A percentile compares a stretch with the other conserved stretches of the same genome.
These are phyloP conservation scores for Drechslerella coelobrocha DNA, from an alignment of 2,329 filamentous ascomycete species.

Conservation along the genomic window DNA sequence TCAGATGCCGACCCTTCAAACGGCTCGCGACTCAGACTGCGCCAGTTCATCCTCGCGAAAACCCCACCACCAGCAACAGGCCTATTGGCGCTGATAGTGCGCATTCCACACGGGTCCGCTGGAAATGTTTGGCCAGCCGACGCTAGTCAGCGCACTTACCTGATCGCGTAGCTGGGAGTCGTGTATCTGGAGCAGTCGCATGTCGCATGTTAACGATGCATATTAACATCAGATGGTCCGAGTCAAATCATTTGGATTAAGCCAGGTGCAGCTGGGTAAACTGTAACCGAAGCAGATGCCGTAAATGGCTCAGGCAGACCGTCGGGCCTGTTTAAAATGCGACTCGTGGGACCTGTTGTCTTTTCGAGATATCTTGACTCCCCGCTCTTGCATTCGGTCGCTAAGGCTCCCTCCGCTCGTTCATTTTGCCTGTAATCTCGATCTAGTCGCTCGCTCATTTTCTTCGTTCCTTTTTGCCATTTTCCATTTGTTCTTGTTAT, in stretches of 20 bases:
- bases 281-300: conserved; percentile 47
- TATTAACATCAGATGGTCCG: not conserved
- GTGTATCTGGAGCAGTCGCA: conserved; percentile 46
- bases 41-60: not conserved
- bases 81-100: not conserved
- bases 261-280: conserved; percentile 7
- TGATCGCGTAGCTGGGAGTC: conserved; percentile 9
- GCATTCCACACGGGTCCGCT: not conserved
- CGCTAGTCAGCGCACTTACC: not conserved
- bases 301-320: conserved; percentile 25
- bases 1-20: conserved; percentile 42
- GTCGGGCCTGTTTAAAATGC: conserved; percentile 37
- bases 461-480: conserved; percentile 24
- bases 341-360: conserved; percentile 22
- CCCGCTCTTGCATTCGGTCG: conserved; percentile 18
- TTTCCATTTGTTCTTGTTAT: conserved; percentile 29
- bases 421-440: too few species aligned
- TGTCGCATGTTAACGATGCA: conserved; percentile 44
- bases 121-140: not conserved
- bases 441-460: conserved; percentile 25
- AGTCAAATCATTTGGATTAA: not conserved
- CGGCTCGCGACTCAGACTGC: conserved; percentile 34
- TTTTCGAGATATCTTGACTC: conserved; percentile 14
- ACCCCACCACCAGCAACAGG: not conserved
- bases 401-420: conserved; percentile 28